These are phyloP conservation scores for Meyerozyma elateridarum DNA, from an alignment of 1,139 yeast species.

Conservation along the genomic window DNA sequence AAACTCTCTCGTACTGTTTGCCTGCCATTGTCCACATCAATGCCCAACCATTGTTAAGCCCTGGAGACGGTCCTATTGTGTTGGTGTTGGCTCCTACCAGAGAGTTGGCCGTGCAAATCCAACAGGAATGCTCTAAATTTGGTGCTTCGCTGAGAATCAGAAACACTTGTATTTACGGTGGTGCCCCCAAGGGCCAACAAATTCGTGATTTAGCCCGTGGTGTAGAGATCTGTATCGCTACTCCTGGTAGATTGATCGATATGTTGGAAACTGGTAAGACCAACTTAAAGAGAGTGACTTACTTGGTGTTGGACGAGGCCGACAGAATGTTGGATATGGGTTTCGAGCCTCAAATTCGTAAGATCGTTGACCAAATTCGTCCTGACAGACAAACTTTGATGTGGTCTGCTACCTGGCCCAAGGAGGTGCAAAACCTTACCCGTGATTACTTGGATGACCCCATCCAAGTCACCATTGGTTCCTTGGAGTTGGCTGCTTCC, in stretches of 20 bases:
- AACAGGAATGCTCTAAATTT: conserved; percentile 91
- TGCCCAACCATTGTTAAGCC: conserved; percentile 89
- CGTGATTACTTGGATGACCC: conserved; percentile 88
- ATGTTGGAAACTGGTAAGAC: conserved; percentile 95
- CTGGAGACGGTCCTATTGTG: conserved; percentile 97
- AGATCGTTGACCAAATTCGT: conserved; percentile 90
- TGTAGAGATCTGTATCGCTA: conserved; percentile 90
- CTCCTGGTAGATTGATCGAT: conserved; percentile 98
- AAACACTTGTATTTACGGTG: conserved; percentile 98
- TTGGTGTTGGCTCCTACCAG: conserved; percentile 97
- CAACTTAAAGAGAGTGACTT: conserved; percentile 92
- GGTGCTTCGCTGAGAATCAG: conserved; percentile 89
- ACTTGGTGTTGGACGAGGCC: conserved; percentile 95
- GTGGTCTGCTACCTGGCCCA: conserved; percentile 99
- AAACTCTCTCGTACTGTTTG: conserved; percentile 92
- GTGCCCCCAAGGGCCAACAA: conserved; percentile 98
- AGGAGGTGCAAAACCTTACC: conserved; percentile 90
- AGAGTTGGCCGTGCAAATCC: conserved; percentile 97
- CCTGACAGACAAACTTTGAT: conserved; percentile 97
- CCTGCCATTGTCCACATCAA: conserved; percentile 97
- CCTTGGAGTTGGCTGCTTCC: conserved; percentile 92
- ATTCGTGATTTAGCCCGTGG: conserved; percentile 93
- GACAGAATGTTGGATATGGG: conserved; percentile 98
- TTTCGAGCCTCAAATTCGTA: conserved; percentile 93
- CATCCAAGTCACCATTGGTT: conserved; percentile 94